phyloP scores from a whole-genome alignment of 1,284 basidiomycete genomes.

The Apiotrichum akiyoshidainum region DNA sequence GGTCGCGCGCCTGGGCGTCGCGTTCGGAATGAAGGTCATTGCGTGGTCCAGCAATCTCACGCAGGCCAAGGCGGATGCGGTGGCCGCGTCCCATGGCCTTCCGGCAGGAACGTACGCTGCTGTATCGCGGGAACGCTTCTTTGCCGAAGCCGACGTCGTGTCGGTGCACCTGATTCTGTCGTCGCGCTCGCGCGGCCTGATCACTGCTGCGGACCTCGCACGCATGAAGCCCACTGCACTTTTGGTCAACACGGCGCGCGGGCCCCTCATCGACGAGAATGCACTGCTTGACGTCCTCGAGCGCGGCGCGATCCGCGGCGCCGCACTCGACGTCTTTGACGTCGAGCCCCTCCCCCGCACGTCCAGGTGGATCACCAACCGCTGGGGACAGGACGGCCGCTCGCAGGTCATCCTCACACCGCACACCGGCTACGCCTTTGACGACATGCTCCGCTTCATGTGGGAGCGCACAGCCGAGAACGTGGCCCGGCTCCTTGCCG shows the following conservation, averaged over 20 bases:
- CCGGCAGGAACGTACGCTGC: conserved; percentile 37
- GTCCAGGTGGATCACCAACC: conserved; percentile 56
- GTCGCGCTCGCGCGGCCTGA: background rate
- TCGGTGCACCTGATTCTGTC: conserved; percentile 5
- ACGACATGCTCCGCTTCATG: conserved; percentile 24
- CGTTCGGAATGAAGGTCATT: conserved; percentile 60
- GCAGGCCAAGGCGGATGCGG: conserved; percentile 57
- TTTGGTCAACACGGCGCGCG: conserved; percentile 30
- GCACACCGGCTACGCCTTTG: conserved; percentile 57
- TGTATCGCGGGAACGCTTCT: conserved; percentile 57
- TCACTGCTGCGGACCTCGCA: conserved; percentile 12
- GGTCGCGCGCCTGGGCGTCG: conserved; percentile 55
- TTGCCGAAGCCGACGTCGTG: conserved; percentile 54
- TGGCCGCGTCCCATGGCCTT: conserved; percentile 52
- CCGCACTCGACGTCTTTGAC: conserved; percentile 57
- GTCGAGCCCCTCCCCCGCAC: conserved; percentile 61
- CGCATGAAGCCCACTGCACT: conserved; percentile 25
- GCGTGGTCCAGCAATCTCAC: conserved; percentile 66
- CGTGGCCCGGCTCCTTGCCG: conserved; percentile 17
- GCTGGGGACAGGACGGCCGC: conserved; percentile 47
- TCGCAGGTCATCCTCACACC: conserved; percentile 53
- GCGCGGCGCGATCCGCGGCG: conserved; percentile 34
- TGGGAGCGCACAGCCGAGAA: conserved; percentile 29
- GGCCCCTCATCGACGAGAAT: conserved; percentile 24
- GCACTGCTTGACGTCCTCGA: conserved; percentile 50